These are phyloP conservation scores for Crataegus laevigata DNA, from an alignment of 306 rosid genomes.

Conservation along the genomic window DNA sequence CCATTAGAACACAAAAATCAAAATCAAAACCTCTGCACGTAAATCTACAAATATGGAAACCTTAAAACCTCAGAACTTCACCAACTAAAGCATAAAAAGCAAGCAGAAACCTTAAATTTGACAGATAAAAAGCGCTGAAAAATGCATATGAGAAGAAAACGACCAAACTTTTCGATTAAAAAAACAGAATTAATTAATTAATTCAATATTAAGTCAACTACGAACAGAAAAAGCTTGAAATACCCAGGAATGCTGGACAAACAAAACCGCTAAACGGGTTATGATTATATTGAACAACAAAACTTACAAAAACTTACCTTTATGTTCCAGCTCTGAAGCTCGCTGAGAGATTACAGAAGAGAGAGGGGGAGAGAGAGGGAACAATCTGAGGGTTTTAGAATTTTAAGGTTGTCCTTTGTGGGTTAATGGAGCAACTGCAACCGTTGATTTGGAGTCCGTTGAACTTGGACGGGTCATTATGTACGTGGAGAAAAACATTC, in stretches of 20 bases:
- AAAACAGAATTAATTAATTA: not conserved
- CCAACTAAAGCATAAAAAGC: not conserved
- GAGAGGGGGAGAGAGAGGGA: not conserved
- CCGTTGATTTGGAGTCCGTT: conserved; percentile 14
- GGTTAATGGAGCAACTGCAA: conserved; percentile 1
- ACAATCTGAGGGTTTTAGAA: not conserved
- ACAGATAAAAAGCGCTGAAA: not conserved
- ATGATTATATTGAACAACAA: not conserved
- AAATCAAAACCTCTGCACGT: conserved; percentile 8
- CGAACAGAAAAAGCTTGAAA: not conserved
- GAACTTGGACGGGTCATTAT: too few species aligned
- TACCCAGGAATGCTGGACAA: not conserved
- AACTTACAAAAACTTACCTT: not conserved
- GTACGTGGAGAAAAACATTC: too few species aligned
- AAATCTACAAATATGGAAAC: conserved; percentile 9
- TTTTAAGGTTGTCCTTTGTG: not conserved
- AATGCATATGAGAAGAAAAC: not conserved
- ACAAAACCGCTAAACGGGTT: not conserved
- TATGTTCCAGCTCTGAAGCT: not conserved
- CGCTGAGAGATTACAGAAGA: not conserved
- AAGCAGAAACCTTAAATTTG: not conserved
- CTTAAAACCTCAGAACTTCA: not conserved
- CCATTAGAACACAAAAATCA: conserved; percentile 3
- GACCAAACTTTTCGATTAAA: not conserved
- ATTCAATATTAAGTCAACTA: not conserved